These are phyloP conservation scores for Apophysomyces ossiformis DNA, from an alignment of 371 early-diverging fungal genomes.

Conservation along the genomic window DNA sequence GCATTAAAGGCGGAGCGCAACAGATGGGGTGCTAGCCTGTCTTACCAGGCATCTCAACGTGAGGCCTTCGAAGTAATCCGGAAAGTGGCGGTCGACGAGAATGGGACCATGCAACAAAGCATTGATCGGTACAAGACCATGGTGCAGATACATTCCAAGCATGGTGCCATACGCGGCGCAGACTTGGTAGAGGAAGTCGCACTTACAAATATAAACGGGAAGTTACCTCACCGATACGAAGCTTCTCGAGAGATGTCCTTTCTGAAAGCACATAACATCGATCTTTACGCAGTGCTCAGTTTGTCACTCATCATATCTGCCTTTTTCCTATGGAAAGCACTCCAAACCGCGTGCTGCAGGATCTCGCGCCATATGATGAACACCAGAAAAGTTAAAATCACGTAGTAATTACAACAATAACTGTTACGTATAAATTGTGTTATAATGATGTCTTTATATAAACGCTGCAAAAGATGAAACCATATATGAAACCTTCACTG, in stretches of 20 bases:
- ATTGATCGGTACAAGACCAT: slow-evolving; percentile 19
- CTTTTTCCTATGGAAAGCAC: no score
- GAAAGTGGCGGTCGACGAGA: slow-evolving; percentile 8
- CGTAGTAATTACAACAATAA: no score
- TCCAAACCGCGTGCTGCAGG: no score
- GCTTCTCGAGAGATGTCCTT: slow-evolving; percentile 29
- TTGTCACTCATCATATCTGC: no score
- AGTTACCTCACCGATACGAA: slow-evolving; percentile 18
- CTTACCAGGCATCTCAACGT: background rate
- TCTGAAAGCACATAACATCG: slow-evolving; percentile 31
- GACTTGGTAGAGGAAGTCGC: slow-evolving; percentile 32
- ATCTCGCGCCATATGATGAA: no score
- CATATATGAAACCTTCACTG: no score
- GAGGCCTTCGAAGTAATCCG: background rate
- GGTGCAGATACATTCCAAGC: slow-evolving; percentile 24
- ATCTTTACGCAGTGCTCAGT: slow-evolving; percentile 16
- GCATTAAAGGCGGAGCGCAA: background rate
- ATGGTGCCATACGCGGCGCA: slow-evolving; percentile 23
- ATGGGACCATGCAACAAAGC: slow-evolving; percentile 1
- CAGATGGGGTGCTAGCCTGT: background rate
- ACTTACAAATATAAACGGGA: slow-evolving; percentile 16
- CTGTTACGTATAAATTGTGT: no score
- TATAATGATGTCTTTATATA: no score
- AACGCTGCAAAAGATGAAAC: no score
- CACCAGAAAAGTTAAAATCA: no score